phyloP scores from a whole-genome alignment of 495 filamentous ascomycete species.

The Penicillium fimorum region DNA sequence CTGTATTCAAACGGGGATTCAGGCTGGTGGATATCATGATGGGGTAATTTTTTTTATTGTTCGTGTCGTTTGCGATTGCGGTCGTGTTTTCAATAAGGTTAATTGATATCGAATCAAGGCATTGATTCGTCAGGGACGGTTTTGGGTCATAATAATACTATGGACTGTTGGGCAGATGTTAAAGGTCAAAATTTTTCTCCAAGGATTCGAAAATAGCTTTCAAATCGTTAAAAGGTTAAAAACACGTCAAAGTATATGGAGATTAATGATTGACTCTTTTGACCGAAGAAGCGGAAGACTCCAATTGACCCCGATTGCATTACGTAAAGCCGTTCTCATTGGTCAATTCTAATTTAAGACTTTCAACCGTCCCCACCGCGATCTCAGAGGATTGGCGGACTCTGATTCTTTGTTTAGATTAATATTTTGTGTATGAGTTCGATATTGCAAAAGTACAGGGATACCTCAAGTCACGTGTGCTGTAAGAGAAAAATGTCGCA shows the following conservation, averaged over 20 bases:
- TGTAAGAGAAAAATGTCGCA: too few species aligned
- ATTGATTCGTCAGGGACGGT: conserved; percentile 1
- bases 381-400: not conserved
- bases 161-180: conserved; percentile 19
- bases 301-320: conserved; percentile 27
- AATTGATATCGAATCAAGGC: not conserved
- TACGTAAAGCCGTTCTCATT: conserved; percentile 27
- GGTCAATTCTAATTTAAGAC: conserved; percentile 23
- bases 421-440: too few species aligned
- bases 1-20: not conserved
- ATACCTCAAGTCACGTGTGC: too few species aligned
- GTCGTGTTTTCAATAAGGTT: not conserved
- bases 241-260: conserved; percentile 3
- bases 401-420: too few species aligned
- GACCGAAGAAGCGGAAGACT: conserved; percentile 20
- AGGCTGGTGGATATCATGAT: conserved; percentile 5
- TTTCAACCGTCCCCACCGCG: not conserved
- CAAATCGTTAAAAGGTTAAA: not conserved
- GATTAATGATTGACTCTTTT: conserved; percentile 23
- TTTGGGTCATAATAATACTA: conserved; percentile 1
- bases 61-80: not conserved
- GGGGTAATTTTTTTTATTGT: not conserved
- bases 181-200: too few species aligned
- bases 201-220: too few species aligned
- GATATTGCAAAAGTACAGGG: too few species aligned